phyloP scores from a whole-genome alignment of 805 yeast species.

The Yarrowia phangngaensis region DNA sequence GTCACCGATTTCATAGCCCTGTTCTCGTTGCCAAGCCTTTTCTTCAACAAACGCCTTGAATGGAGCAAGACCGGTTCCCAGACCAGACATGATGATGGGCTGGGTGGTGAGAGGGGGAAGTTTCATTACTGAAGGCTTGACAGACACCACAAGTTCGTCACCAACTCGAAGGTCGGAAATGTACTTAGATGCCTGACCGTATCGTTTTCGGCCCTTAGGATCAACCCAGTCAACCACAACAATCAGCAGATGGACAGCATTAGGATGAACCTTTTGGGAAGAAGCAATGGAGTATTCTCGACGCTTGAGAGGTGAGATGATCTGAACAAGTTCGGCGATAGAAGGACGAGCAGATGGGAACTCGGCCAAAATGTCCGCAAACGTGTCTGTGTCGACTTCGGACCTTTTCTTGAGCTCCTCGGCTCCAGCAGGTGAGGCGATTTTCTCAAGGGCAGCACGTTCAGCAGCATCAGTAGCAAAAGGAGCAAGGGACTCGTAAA shows the following conservation, averaged over 20 bases:
- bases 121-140: slow-evolving; percentile 96
- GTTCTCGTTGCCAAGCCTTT: slow-evolving; percentile 85
- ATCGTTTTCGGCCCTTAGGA: slow-evolving; percentile 76
- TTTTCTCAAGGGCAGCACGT: slow-evolving; percentile 54
- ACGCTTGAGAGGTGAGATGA: slow-evolving; percentile 86
- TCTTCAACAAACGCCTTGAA: slow-evolving; percentile 97
- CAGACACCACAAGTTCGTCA: slow-evolving; percentile 84
- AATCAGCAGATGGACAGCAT: slow-evolving; percentile 82
- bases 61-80: slow-evolving; percentile 97
- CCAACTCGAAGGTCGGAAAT: slow-evolving; percentile 76
- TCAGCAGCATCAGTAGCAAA: slow-evolving; percentile 70
- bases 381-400: slow-evolving; percentile 77
- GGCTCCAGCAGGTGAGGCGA: slow-evolving; percentile 79
- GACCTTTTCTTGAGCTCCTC: slow-evolving; percentile 76
- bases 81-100: slow-evolving; percentile 94
- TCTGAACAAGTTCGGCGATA: slow-evolving; percentile 60
- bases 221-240: slow-evolving; percentile 97
- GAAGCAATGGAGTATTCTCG: slow-evolving; percentile 98
- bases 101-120: slow-evolving; percentile 81
- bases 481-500: slow-evolving; percentile 75
- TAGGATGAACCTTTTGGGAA: slow-evolving; percentile 86
- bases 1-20: slow-evolving; percentile 86
- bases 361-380: slow-evolving; percentile 73
- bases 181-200: slow-evolving; percentile 91
- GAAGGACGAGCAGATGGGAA: slow-evolving; percentile 80